Evolutionary conservation across 148 eudicot species (phyloP), one percentile per base, ranked within the genome.

Genomic region (Beta vulgaris): DNA sequence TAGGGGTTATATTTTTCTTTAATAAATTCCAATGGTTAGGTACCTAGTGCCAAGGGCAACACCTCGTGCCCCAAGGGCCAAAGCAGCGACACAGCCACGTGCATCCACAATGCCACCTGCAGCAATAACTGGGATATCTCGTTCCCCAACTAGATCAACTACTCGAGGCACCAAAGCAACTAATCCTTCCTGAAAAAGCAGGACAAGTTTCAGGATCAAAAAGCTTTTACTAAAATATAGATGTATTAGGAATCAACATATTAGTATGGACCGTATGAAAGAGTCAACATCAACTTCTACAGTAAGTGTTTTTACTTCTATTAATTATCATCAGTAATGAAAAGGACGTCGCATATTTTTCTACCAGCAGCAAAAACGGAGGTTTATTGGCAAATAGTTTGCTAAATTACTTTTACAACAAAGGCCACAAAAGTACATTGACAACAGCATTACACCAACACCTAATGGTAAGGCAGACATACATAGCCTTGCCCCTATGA

Each of bases 31-130:
- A 51, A 26, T 58, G 66, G 23, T 66, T 46, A 16, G 76, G 34
- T 82, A 91, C 98, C 98, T 89, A 53, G 97, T 94, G 82, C 97
- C 98, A 23, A 94, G 81, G 65, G 88, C 82, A 75, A 89, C 88
- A 51, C 93, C 98, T 74, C 72, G 93, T 28, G 98, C 98, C 31
- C 98, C 98, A 49, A 94, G 97, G 62, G 97, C 93, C 82, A 94
- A 71, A 63, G 93, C 97, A 77, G 98, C 96, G 59, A 92, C 90
- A 76, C 90, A 94, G 61, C 97, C 98, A 73, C 92, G 96, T 39
- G 82, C 96, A 71, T 94, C 98, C 72, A 92, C 90, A 51, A 94
- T 91, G 44, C 97, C 97, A 11, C 98, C 98, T 48, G 97, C 98
- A 86, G 98, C 98, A 67, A 94, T 92, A 55, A 92, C 79, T 0